Evolutionary conservation across 805 yeast genomes (phyloP).

Genomic region (Candida germanica): DNA sequence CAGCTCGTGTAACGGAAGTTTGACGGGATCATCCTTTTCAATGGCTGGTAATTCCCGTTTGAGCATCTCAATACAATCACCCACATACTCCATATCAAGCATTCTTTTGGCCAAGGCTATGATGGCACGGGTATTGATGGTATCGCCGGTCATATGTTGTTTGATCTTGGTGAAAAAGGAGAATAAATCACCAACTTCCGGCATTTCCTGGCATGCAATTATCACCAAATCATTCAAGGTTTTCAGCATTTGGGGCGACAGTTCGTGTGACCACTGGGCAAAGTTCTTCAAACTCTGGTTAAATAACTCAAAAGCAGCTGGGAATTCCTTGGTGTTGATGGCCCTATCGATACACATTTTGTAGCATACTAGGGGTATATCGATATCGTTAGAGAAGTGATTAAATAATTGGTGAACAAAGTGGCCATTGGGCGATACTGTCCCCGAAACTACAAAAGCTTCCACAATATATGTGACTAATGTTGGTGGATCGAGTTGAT

Average conservation of each 20-base stretch:
- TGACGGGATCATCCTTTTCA: constrained; percentile 23
- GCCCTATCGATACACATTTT: constrained; percentile 29
- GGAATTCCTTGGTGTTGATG: constrained; percentile 15
- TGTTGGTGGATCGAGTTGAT: constrained; percentile 5
- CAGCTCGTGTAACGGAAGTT: constrained; percentile 24
- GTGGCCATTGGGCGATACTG: constrained; percentile 18
- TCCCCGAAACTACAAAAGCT: constrained; percentile 13
- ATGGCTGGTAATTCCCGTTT: constrained; percentile 39
- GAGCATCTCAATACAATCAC: constrained; percentile 40
- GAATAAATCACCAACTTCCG: constrained; percentile 27
- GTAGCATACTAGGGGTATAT: constrained; percentile 19
- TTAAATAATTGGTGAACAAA: constrained; percentile 1
- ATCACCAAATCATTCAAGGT: constrained; percentile 46
- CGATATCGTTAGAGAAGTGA: constrained; percentile 11
- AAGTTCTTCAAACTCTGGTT: constrained; percentile 25
- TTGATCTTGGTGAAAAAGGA: constrained; percentile 32
- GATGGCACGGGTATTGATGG: constrained; percentile 28
- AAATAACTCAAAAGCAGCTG: constrained; percentile 26
- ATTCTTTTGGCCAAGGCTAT: constrained; percentile 24
- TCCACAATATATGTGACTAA: constrained; percentile 18
- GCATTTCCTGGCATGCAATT: constrained; percentile 24
- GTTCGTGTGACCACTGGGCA: constrained; percentile 22
- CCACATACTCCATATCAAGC: constrained; percentile 35
- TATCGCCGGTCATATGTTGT: constrained; percentile 31
- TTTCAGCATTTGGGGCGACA: constrained; percentile 35